These are phyloP conservation scores for Saccharomyces hybrid DNA, from an alignment of 1,139 yeast species.

Conservation along the genomic window DNA sequence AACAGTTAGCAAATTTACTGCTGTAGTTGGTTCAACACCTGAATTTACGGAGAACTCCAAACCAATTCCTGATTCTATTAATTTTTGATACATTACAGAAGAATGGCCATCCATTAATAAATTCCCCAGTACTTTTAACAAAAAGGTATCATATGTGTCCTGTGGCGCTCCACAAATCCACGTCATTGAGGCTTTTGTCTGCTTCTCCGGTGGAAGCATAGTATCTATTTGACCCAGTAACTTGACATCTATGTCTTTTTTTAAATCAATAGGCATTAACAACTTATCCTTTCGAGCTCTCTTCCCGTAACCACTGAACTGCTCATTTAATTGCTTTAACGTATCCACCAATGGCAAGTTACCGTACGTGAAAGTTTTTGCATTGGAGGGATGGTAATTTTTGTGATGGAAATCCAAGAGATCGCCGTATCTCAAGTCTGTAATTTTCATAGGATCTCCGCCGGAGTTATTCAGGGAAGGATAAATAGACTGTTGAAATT, in stretches of 20 bases:
- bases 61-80: constrained; percentile 79
- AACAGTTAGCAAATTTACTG: constrained; percentile 67
- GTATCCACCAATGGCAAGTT: constrained; percentile 58
- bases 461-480: constrained; percentile 86
- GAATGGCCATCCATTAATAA: constrained; percentile 86
- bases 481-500: constrained; percentile 77
- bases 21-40: constrained; percentile 80
- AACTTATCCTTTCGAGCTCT: constrained; percentile 28
- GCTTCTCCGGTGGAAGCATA: constrained; percentile 63
- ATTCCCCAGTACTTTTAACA: constrained; percentile 63
- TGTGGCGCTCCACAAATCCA: constrained; percentile 78
- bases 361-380: constrained; percentile 85
- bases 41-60: constrained; percentile 83
- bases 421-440: constrained; percentile 65
- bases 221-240: constrained; percentile 78
- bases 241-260: constrained; percentile 32
- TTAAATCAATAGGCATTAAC: constrained; percentile 40
- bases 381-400: constrained; percentile 85
- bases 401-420: constrained; percentile 63
- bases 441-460: constrained; percentile 82
- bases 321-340: constrained; percentile 47
- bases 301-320: constrained; percentile 48
- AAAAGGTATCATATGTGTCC: constrained; percentile 61
- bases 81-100: constrained; percentile 75
- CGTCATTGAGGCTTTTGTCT: constrained; percentile 72